These are phyloP conservation scores for Candida nanaspora DNA, from an alignment of 805 yeast species.

Conservation along the genomic window DNA sequence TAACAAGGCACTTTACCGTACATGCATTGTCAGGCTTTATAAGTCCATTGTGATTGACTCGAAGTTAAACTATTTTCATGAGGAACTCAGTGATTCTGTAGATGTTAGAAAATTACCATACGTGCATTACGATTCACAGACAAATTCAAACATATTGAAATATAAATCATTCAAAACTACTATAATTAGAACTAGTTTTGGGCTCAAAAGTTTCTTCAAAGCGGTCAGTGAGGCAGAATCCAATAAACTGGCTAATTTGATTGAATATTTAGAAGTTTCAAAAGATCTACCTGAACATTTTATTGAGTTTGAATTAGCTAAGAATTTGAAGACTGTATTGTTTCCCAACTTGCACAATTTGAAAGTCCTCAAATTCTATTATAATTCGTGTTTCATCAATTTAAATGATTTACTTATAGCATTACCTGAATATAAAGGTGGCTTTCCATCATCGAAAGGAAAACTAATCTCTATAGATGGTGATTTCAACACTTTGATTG, in stretches of 20 bases:
- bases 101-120: slow-evolving; percentile 7
- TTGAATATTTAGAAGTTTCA: slow-evolving; percentile 13
- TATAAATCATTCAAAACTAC: slow-evolving; percentile 8
- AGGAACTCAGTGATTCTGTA: slow-evolving; percentile 11
- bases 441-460: slow-evolving; percentile 2
- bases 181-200: slow-evolving; percentile 15
- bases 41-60: slow-evolving; percentile 18
- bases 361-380: slow-evolving; percentile 12
- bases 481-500: slow-evolving; percentile 2
- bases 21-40: slow-evolving; percentile 12
- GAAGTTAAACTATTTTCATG: slow-evolving; percentile 14
- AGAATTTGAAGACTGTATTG: slow-evolving; percentile 7
- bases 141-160: not conserved
- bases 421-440: slow-evolving; percentile 3
- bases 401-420: slow-evolving; percentile 3
- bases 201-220: slow-evolving; percentile 15
- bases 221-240: slow-evolving; percentile 6
- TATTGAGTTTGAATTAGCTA: slow-evolving; percentile 14
- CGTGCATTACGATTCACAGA: not conserved
- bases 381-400: slow-evolving; percentile 14
- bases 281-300: slow-evolving; percentile 16
- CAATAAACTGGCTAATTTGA: slow-evolving; percentile 4
- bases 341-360: slow-evolving; percentile 9
- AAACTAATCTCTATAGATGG: slow-evolving; percentile 9
- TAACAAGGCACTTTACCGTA: slow-evolving; percentile 7